Evolutionary conservation across 2,329 filamentous ascomycete genomes (phyloP).

Genomic region (Trichoderma guizhouense): DNA sequence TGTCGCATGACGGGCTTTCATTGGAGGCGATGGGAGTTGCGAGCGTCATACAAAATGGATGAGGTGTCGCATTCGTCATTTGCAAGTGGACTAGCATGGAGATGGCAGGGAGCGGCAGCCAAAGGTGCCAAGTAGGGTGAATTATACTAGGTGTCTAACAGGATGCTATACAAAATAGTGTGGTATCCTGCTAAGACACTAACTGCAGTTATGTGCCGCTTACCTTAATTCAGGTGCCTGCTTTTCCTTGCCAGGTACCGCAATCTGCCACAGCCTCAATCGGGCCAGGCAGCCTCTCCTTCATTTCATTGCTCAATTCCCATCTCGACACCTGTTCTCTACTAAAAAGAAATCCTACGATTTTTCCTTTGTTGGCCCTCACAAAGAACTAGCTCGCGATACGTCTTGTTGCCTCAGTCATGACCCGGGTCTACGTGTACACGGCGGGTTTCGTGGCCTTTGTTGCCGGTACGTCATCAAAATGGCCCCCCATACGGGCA

Average conservation of each 20-base stretch:
- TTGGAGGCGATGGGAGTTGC: background rate
- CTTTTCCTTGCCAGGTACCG: slow-evolving; percentile 1
- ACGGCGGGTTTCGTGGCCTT: slow-evolving; percentile 41
- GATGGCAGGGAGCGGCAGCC: background rate
- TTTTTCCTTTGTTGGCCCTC: background rate
- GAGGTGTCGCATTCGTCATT: slow-evolving; percentile 15
- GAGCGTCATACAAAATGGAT: slow-evolving; percentile 1
- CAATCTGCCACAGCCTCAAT: slow-evolving; percentile 3
- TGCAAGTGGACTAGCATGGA: background rate
- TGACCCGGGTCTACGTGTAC: slow-evolving; percentile 46
- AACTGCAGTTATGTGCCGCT: background rate
- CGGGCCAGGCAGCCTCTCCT: slow-evolving; percentile 9
- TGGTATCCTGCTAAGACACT: background rate
- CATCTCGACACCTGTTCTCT: slow-evolving; percentile 9
- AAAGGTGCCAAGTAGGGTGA: background rate
- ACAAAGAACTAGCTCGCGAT: background rate
- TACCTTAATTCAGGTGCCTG: background rate
- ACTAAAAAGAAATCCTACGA: background rate
- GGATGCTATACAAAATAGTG: rapidly evolving
- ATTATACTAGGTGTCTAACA: background rate
- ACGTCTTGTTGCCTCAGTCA: slow-evolving; percentile 23
- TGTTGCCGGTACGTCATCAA: slow-evolving; percentile 40
- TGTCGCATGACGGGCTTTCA: background rate
- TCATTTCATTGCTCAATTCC: slow-evolving; percentile 7
- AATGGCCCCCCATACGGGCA: background rate